Percentiles rank a stretch among this genome's conserved stretches.
These are phyloP conservation scores for Penicillium sp. DNA, from an alignment of 2,329 filamentous ascomycete genomes.

Conservation along the genomic window DNA sequence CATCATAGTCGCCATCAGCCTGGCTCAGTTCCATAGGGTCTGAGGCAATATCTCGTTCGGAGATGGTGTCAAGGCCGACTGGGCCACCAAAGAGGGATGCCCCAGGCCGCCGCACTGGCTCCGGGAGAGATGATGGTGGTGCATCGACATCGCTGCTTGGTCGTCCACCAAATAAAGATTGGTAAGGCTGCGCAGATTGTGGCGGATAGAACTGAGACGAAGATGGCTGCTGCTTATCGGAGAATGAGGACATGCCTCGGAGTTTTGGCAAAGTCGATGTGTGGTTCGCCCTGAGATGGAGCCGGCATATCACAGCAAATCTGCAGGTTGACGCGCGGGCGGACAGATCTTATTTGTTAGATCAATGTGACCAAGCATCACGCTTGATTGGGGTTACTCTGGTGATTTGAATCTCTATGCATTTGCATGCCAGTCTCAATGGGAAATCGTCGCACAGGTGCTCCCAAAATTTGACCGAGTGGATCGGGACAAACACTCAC, in stretches of 20 bases:
- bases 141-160: constrained; percentile 20
- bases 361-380: constrained; percentile 3
- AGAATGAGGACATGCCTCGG: constrained; percentile 26
- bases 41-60: constrained; percentile 10
- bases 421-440: not conserved
- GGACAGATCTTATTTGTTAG: not conserved
- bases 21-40: constrained; percentile 5
- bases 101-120: constrained; percentile 15
- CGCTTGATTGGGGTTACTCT: not conserved
- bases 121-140: constrained; percentile 27
- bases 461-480: constrained; percentile 10
- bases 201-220: constrained; percentile 18
- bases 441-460: not conserved
- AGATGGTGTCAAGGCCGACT: constrained; percentile 17
- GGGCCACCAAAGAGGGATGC: constrained; percentile 24
- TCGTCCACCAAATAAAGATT: constrained; percentile 19
- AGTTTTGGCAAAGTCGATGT: not conserved
- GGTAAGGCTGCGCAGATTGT: constrained; percentile 14
- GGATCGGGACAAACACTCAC: constrained; percentile 6
- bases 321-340: not conserved
- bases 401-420: not conserved
- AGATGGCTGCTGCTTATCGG: constrained; percentile 12
- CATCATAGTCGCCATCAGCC: constrained; percentile 9
- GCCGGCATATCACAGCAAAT: constrained; percentile 7
- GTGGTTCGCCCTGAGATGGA: not conserved